These are phyloP conservation scores for Brettanomyces nanus DNA, from an alignment of 805 yeast species.

Conservation along the genomic window DNA sequence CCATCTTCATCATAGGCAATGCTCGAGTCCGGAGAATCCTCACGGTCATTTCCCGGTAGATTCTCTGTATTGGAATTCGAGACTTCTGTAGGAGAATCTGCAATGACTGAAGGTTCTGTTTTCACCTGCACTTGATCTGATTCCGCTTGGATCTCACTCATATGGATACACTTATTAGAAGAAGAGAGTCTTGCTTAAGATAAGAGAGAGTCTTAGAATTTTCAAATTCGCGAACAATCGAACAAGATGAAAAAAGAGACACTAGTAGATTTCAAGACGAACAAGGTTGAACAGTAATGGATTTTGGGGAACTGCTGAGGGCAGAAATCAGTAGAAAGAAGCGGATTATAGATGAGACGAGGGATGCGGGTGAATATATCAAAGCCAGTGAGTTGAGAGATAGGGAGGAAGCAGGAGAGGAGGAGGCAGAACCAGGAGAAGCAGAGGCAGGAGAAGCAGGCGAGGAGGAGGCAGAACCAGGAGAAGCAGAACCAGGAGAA, in stretches of 20 bases:
- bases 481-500: background rate
- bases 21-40: slow-evolving; percentile 11
- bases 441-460: background rate
- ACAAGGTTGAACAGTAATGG: background rate
- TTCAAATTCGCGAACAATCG: background rate
- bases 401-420: background rate
- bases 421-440: background rate
- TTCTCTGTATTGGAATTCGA: background rate
- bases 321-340: background rate
- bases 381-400: background rate
- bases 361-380: background rate
- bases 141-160: slow-evolving; percentile 2
- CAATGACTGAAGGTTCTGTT: no score
- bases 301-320: background rate
- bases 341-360: background rate
- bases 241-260: no score
- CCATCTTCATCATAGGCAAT: slow-evolving; percentile 24
- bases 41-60: slow-evolving; percentile 9
- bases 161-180: no score
- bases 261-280: no score
- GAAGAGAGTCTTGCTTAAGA: no score
- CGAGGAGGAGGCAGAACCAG: background rate
- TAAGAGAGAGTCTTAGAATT: no score
- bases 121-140: slow-evolving; percentile 1
- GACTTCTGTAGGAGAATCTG: slow-evolving; percentile 2